Percentiles rank a stretch among this genome's conserved stretches.
phyloP scores from a whole-genome alignment of 441 rosid genomes.

The Hypseocharis bilobata region DNA sequence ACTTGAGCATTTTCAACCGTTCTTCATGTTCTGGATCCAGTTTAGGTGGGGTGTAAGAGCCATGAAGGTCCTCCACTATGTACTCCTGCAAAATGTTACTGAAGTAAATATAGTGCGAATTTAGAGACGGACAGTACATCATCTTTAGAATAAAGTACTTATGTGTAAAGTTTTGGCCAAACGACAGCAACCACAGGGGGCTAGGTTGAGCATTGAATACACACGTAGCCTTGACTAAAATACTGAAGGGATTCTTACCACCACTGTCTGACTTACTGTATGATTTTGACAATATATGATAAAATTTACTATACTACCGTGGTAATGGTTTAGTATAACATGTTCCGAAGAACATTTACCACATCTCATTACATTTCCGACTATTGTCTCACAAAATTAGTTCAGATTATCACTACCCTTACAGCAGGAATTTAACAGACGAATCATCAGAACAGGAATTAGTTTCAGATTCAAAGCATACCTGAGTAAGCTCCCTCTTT shows the following conservation, averaged over 20 bases:
- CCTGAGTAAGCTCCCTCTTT: constrained; percentile 81
- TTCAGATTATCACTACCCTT: neutral
- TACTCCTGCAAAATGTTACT: constrained; percentile 43
- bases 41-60: constrained; percentile 68
- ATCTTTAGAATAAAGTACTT: neutral
- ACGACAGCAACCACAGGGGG: neutral
- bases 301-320: too few species aligned
- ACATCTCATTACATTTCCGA: too few species aligned
- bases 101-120: neutral
- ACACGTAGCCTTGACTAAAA: neutral
- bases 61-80: constrained; percentile 80
- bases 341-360: too few species aligned
- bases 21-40: constrained; percentile 70
- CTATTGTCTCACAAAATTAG: too few species aligned
- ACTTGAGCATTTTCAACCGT: constrained; percentile 66
- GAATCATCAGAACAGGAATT: neutral
- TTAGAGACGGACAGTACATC: neutral
- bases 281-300: neutral
- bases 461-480: constrained; percentile 12
- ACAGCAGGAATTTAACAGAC: neutral
- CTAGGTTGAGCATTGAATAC: neutral
- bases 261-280: neutral
- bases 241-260: neutral
- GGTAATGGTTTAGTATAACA: too few species aligned
- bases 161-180: neutral